Percentiles rank a stretch among this genome's conserved stretches.
These are phyloP conservation scores for Exobasidium rhododendri DNA, from an alignment of 1,284 basidiomycete species.

Conservation along the genomic window DNA sequence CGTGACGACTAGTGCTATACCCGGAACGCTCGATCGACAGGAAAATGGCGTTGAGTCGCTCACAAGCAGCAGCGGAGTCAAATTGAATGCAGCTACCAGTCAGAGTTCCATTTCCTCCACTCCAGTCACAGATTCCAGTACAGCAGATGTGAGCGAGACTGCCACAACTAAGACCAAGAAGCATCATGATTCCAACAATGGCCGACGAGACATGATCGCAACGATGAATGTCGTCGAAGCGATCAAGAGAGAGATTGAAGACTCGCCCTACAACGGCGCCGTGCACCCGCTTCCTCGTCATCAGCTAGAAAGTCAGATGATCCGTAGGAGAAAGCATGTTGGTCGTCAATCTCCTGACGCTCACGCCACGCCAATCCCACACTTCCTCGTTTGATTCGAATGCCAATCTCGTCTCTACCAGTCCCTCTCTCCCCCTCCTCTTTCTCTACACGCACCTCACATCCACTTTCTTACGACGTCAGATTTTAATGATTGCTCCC, in stretches of 20 bases:
- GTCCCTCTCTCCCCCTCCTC: no score
- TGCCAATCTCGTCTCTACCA: no score
- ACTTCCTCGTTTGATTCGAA: no score
- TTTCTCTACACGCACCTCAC: no score
- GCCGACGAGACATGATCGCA: background rate
- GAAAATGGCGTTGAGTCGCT: constrained; percentile 7
- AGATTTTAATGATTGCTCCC: no score
- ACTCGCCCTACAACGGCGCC: background rate
- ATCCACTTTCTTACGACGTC: no score
- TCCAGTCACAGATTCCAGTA: background rate
- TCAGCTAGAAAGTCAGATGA: background rate
- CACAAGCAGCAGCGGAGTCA: background rate
- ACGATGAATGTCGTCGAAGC: background rate
- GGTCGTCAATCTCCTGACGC: background rate
- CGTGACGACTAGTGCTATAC: background rate
- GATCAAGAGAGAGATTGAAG: background rate
- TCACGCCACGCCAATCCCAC: background rate
- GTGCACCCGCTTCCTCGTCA: background rate
- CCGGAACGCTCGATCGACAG: constrained; percentile 12
- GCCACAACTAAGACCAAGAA: background rate
- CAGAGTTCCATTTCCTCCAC: background rate
- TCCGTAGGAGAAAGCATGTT: background rate
- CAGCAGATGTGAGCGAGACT: background rate
- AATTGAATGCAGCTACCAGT: background rate
- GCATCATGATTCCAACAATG: background rate